A percentile compares a stretch with the other conserved stretches of the same genome.
phyloP scores from a whole-genome alignment of 495 filamentous ascomycete species.

The Penicillium atrosanguineum region DNA sequence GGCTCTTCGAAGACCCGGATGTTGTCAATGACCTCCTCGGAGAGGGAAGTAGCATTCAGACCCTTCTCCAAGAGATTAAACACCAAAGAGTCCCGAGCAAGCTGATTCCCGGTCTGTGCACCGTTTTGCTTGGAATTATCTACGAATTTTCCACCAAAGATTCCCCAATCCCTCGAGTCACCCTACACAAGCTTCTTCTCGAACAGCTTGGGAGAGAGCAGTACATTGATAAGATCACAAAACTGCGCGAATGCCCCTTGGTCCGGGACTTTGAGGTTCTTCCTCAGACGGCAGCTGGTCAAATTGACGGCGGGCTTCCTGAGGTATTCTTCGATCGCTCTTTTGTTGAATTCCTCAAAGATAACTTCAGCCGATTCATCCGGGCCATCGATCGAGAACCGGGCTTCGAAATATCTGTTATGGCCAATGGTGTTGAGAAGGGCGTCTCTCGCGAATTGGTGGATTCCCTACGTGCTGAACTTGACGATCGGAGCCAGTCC shows the following conservation, averaged over 20 bases:
- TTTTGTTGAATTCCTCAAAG: conserved; percentile 93
- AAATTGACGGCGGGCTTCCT: conserved; percentile 61
- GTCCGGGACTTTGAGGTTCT: conserved; percentile 91
- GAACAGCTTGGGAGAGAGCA: conserved; percentile 80
- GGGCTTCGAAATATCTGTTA: conserved; percentile 73
- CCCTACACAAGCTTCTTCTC: conserved; percentile 75
- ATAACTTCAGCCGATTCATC: conserved; percentile 84
- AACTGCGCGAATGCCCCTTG: conserved; percentile 74
- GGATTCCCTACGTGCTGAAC: conserved; percentile 74
- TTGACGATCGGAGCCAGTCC: conserved; percentile 67
- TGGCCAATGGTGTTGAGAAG: conserved; percentile 75
- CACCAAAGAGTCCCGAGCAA: conserved; percentile 54
- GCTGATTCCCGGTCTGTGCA: conserved; percentile 79
- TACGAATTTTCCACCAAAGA: conserved; percentile 99
- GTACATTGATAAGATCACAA: conserved; percentile 81
- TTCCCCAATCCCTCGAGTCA: conserved; percentile 82
- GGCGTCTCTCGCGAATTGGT: conserved; percentile 80
- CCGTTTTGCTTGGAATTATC: conserved; percentile 78
- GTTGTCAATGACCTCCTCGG: conserved; percentile 91
- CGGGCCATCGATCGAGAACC: conserved; percentile 92
- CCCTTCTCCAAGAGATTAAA: conserved; percentile 71
- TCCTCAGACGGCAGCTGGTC: conserved; percentile 59
- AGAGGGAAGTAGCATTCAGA: conserved; percentile 92
- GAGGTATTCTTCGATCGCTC: conserved; percentile 81
- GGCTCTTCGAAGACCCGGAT: conserved; percentile 89